A percentile compares a stretch with the other conserved stretches of the same genome.
Evolutionary conservation across 768 basidiomycete species (phyloP).

Genomic region (Calocera viscosa): DNA sequence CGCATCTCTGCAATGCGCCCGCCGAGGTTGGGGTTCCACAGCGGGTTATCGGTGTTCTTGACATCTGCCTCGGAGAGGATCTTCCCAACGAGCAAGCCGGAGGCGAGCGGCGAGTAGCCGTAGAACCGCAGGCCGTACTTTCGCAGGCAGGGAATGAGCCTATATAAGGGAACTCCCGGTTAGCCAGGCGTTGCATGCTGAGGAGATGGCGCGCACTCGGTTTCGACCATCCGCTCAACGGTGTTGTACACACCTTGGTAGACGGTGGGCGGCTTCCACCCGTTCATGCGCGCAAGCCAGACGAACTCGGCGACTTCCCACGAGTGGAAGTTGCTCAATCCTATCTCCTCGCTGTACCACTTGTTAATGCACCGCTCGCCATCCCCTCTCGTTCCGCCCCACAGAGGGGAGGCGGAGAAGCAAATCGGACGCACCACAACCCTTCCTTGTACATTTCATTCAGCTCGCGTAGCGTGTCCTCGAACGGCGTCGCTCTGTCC

Average conservation of each 20-base stretch:
- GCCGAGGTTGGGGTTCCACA: constrained; percentile 2
- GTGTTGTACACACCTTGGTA: constrained; percentile 7
- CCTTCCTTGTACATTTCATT: constrained; percentile 47
- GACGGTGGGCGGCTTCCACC: not conserved
- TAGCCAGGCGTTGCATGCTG: constrained; percentile 18
- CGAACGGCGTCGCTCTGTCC: constrained; percentile 45
- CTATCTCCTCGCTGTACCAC: constrained; percentile 39
- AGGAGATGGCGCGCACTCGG: not conserved
- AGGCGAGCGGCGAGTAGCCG: not conserved
- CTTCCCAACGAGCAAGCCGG: not conserved
- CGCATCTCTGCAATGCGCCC: not conserved
- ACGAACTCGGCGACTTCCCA: constrained; percentile 36
- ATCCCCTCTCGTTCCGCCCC: too few relatives aligned
- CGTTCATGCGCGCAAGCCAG: not conserved
- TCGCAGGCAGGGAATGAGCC: constrained; percentile 29
- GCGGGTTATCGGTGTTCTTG: constrained; percentile 26
- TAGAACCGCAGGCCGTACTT: constrained; percentile 20
- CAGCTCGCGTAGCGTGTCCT: constrained; percentile 42
- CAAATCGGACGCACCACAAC: constrained; percentile 35
- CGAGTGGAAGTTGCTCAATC: constrained; percentile 46
- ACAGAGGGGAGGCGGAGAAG: too few relatives aligned
- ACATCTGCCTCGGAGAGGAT: constrained; percentile 34
- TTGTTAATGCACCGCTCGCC: not conserved
- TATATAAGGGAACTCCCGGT: not conserved
- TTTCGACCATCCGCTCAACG: not conserved